These are phyloP conservation scores for Exsudoporus frostii DNA, from an alignment of 768 basidiomycete species.

Conservation along the genomic window DNA sequence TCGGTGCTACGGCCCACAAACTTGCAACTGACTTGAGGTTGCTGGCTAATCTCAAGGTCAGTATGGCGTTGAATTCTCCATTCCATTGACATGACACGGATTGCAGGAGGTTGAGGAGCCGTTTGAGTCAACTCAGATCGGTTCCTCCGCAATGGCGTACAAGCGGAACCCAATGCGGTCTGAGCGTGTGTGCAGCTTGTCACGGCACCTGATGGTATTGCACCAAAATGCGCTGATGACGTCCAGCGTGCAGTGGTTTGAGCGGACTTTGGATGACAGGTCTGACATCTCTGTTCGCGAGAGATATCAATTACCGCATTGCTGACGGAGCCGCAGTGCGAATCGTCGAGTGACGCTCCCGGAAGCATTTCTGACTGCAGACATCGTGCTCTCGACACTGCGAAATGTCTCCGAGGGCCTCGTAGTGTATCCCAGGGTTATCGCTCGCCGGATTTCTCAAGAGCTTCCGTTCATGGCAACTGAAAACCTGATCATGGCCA, in stretches of 20 bases:
- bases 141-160: slow-evolving; percentile 97
- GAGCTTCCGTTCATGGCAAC: slow-evolving; percentile 99
- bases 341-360: slow-evolving; percentile 96
- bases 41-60: slow-evolving; percentile 87
- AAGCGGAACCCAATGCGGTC: slow-evolving; percentile 99
- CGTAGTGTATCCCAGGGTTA: slow-evolving; percentile 99
- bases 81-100: not conserved
- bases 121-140: slow-evolving; percentile 98
- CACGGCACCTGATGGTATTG: slow-evolving; percentile 93
- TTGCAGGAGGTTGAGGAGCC: slow-evolving; percentile 93
- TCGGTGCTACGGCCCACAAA: slow-evolving; percentile 96
- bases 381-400: slow-evolving; percentile 92
- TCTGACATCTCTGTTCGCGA: slow-evolving; percentile 28
- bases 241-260: slow-evolving; percentile 94
- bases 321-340: slow-evolving; percentile 51
- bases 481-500: slow-evolving; percentile 98
- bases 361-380: slow-evolving; percentile 95
- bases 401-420: slow-evolving; percentile 97
- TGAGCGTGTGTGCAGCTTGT: slow-evolving; percentile 93
- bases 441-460: slow-evolving; percentile 85
- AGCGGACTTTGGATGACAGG: slow-evolving; percentile 97
- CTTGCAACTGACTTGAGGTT: slow-evolving; percentile 94
- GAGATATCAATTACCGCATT: not conserved
- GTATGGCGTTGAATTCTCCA: not conserved
- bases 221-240: slow-evolving; percentile 98